phyloP scores from a whole-genome alignment of 331 rosid genomes.

The Spiraea crenata region DNA sequence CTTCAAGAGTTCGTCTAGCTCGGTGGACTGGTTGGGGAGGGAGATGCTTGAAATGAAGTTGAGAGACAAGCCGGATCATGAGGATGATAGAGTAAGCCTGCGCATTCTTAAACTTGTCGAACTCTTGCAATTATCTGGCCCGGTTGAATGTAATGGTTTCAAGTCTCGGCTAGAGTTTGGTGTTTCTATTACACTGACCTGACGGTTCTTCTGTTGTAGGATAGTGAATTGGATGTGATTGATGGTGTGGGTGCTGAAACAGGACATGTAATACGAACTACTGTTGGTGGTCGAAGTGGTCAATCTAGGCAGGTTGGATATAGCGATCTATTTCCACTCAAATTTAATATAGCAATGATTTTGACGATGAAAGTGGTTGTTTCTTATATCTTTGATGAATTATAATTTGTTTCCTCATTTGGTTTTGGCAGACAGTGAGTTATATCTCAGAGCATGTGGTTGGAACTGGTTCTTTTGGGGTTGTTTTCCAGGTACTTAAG shows the following conservation, averaged over 20 bases:
- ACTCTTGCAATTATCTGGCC: background rate
- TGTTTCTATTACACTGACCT: background rate
- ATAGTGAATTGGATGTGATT: conserved; percentile 79
- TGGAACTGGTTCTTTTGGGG: conserved; percentile 91
- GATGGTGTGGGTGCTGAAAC: conserved; percentile 93
- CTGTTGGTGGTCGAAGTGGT: conserved; percentile 76
- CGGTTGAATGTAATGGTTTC: background rate
- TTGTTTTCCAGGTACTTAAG: conserved; percentile 70
- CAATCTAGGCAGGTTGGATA: conserved; percentile 80
- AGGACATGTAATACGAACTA: conserved; percentile 92
- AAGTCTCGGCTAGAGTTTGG: background rate
- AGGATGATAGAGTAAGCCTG: conserved; percentile 59
- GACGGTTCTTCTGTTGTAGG: conserved; percentile 43
- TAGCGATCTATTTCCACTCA: background rate
- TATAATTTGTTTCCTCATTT: conserved; percentile 18
- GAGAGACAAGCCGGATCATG: conserved; percentile 59
- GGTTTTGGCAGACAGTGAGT: conserved; percentile 55
- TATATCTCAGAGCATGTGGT: conserved; percentile 84
- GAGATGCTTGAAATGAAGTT: conserved; percentile 94
- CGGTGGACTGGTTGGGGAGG: conserved; percentile 94
- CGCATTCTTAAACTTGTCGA: background rate
- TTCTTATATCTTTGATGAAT: background rate
- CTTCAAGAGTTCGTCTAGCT: conserved; percentile 77
- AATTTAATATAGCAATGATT: conserved; percentile 16
- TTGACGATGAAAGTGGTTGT: conserved; percentile 1